Base-by-base conservation (phyloP, 1,284 basidiomycete species). In the Irpex sp. region DNA sequence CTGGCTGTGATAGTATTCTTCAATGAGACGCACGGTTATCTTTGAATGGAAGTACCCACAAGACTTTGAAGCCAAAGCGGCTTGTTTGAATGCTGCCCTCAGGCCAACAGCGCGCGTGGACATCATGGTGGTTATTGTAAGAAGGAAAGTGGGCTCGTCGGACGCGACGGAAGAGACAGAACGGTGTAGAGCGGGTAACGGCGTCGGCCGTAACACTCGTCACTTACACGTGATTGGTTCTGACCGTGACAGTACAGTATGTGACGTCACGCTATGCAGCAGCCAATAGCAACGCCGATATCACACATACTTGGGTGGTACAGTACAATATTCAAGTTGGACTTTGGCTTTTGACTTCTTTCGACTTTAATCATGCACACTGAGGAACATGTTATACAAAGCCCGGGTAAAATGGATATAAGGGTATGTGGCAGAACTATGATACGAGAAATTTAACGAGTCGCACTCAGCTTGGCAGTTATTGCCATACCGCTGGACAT, bases 31-130 rank as follows among this genome's bases (percentile, higher is more conserved):
- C 58, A 60, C 15, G 21, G 6, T 31, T 17, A 19, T 8, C 0
- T 21, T 57, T 26, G 26, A 15, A 15, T 43, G 7, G 4, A 37
- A 55, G 15, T 5, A 67, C 74, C 58, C 66, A 89, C 87, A 78
- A 61, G 79, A 63, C 63, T 77, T 77, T n/a, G 83, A 76, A 36
- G 77, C 68, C 65, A 88, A 80, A 0, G 78, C 77, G 19, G 79
- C 77, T 66, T 79, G 81, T 71, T 83, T 82, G 61, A 88, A 73
- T 21, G 81, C 77, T n/a, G 83, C 74, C 21, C 80, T 78, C 59
- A 88, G 74, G 62, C 86, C 85, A 59, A 86, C 69, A 56, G 77
- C 75, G 71, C 83, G 80, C 63, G 78, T 73, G 66, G 81, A 80
- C 74, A 83, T 77, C 78, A 82, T 79, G 60, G 69, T 77, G 74